Conservation (phyloP, 441 rosid genomes). For the Pelargonium australe region DNA sequence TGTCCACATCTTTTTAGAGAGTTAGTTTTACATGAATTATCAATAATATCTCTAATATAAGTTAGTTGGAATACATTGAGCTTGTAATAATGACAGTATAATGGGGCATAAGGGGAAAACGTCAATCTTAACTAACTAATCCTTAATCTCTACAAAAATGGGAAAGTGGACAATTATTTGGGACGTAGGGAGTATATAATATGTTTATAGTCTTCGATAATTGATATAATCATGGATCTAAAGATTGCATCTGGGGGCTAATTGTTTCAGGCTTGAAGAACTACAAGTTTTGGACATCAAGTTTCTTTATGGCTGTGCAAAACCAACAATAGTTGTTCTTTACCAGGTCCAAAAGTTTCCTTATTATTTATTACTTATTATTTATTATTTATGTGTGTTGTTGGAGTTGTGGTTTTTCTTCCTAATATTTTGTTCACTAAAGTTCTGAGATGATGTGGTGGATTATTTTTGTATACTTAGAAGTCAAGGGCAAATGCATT, state of each 20-base stretch:
- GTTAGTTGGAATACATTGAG: no score
- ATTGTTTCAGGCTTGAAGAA: constrained; percentile 76
- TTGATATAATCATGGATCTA: constrained; percentile 5
- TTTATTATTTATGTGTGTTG: constrained; percentile 7
- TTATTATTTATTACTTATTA: not conserved
- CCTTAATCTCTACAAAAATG: no score
- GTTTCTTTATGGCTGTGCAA: constrained; percentile 80
- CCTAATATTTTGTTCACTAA: not conserved
- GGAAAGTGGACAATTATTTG: no score
- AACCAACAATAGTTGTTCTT: constrained; percentile 90
- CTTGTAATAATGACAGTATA: no score
- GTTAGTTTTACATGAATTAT: no score
- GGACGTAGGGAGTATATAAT: no score
- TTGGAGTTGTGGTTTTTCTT: not conserved
- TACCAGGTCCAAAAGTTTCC: constrained; percentile 50
- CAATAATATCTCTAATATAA: no score
- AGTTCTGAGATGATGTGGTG: not conserved
- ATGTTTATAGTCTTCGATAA: no score
- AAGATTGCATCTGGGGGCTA: constrained; percentile 8
- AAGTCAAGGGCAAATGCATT: not conserved
- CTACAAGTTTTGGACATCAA: constrained; percentile 94
- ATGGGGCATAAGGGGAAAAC: no score
- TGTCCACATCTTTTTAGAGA: no score
- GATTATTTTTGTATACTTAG: not conserved
- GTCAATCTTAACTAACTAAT: no score